Evolutionary conservation across 768 basidiomycete genomes (phyloP), one percentile per base, ranked within the genome.

Genomic region (Amanita rimosa): DNA sequence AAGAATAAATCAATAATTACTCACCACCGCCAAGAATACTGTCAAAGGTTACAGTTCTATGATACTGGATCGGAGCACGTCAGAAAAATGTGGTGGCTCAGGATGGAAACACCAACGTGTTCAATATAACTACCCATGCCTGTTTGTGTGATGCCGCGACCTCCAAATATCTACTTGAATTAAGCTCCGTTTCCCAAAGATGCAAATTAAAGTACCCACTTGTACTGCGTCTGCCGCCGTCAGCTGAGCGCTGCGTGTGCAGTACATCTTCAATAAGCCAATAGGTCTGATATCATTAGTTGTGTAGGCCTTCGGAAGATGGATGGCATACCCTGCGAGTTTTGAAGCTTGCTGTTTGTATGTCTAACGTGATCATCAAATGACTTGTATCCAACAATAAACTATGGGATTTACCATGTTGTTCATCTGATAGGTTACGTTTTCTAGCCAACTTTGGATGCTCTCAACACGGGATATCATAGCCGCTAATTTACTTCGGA

Each of bases 391-490:
- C 35, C 17, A 6, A 13, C 4, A 6, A 8, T 10, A 26, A 31
- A 4, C 14, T 6, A 31, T 19, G 8, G 24, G 2, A 16, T 54
- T 50, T n/a, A 68, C 75, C 89, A 91, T 89, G 51, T 83, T 81
- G 61, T 75, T 79, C 86, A 91, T 90, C 64, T 92, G 89, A 61
- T 81, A 78, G 0, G 88, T 92, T 52, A 92, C 67, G 53, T 78
- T 83, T 67, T 94, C 90, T 8, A 92, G 67, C 87, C 86, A 91
- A 39, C 70, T 76, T 62, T 91, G 89, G 4, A 75, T 73, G 51
- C 91, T 90, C 52, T 77, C 74, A 6, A 70, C 65, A 27, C 74
- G 66, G 0, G 72, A 60, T 35, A 75, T 75, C 91, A 98, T 98
- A 6, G 68, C 70, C 7, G 91, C 92, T 41, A 98, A 68, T 72